Evolutionary conservation across 495 filamentous ascomycete species (phyloP).

Genomic region (Thermochaetoides thermophila): DNA sequence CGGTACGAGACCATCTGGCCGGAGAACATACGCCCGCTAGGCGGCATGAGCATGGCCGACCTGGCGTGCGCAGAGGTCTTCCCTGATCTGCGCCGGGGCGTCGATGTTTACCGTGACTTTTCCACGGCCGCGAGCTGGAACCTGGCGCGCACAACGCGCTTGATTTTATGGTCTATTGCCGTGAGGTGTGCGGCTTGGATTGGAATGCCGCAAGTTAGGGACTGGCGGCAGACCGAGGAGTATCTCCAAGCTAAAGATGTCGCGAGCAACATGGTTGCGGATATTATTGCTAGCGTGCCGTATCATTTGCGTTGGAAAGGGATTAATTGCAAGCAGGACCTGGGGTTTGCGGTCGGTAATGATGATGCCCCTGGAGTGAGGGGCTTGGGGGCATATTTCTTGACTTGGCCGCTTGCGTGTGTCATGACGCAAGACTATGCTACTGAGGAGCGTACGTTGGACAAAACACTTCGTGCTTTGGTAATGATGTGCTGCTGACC

Average conservation of each 20-base stretch:
- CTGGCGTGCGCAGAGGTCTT: slow-evolving; percentile 24
- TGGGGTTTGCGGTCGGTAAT: slow-evolving; percentile 22
- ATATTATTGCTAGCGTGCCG: slow-evolving; percentile 36
- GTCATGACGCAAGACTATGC: slow-evolving; percentile 31
- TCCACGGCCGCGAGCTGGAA: slow-evolving; percentile 36
- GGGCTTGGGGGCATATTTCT: slow-evolving; percentile 32
- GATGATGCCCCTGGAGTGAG: slow-evolving; percentile 20
- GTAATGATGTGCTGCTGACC: too few relatives aligned
- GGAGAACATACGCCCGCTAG: too few relatives aligned
- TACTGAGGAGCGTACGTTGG: slow-evolving; percentile 27
- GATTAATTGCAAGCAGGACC: slow-evolving; percentile 6
- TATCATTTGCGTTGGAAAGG: slow-evolving; percentile 35
- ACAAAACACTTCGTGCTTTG: too few relatives aligned
- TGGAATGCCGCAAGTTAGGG: slow-evolving; percentile 31
- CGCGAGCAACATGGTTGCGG: slow-evolving; percentile 29
- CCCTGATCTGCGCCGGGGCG: slow-evolving; percentile 29
- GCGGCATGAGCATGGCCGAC: slow-evolving; percentile 15
- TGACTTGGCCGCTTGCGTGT: slow-evolving; percentile 23
- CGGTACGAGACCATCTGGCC: slow-evolving; percentile 28
- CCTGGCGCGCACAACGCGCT: slow-evolving; percentile 25
- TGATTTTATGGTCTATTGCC: slow-evolving; percentile 30
- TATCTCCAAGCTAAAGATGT: slow-evolving; percentile 28
- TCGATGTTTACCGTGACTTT: slow-evolving; percentile 37
- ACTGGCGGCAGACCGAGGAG: slow-evolving; percentile 39
- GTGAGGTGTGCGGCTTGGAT: slow-evolving; percentile 39